These are phyloP conservation scores for Plasmodium berghei DNA, from an alignment of 169 alveolate genomes.

Conservation along the genomic window DNA sequence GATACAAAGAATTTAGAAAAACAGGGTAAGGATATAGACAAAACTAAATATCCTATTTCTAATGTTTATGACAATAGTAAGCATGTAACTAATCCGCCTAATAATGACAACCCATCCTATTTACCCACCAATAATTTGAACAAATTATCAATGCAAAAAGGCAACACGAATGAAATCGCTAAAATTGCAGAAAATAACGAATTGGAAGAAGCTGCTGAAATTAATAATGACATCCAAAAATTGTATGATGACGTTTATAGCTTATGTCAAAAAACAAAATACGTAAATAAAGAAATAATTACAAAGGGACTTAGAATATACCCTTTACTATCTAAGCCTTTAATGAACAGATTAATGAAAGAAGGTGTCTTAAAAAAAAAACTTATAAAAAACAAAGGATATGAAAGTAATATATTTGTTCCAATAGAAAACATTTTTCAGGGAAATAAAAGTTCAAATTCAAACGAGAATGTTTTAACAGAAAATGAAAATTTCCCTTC, in stretches of 20 bases:
- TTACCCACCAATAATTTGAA: constrained; percentile 3
- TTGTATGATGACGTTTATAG: constrained; percentile 60
- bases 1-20: background rate
- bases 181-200: too few species aligned
- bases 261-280: constrained; percentile 46
- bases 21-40: constrained; percentile 6
- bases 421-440: constrained; percentile 26
- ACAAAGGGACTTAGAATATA: constrained; percentile 64
- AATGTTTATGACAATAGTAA: too few species aligned
- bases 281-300: constrained; percentile 55
- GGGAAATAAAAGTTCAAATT: background rate
- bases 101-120: background rate
- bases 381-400: constrained; percentile 58
- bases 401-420: constrained; percentile 64
- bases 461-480: background rate
- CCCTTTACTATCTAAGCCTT: constrained; percentile 53
- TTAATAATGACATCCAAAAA: constrained; percentile 52
- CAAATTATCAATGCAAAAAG: background rate
- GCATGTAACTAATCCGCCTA: background rate
- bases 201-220: background rate
- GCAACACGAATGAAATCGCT: too few species aligned
- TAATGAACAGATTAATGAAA: constrained; percentile 53
- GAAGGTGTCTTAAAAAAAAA: constrained; percentile 54
- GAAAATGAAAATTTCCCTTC: too few species aligned
- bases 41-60: background rate